A percentile compares a stretch with the other conserved stretches of the same genome.
Conservation (phyloP, 768 basidiomycete genomes). For the Amanita phalloides region DNA sequence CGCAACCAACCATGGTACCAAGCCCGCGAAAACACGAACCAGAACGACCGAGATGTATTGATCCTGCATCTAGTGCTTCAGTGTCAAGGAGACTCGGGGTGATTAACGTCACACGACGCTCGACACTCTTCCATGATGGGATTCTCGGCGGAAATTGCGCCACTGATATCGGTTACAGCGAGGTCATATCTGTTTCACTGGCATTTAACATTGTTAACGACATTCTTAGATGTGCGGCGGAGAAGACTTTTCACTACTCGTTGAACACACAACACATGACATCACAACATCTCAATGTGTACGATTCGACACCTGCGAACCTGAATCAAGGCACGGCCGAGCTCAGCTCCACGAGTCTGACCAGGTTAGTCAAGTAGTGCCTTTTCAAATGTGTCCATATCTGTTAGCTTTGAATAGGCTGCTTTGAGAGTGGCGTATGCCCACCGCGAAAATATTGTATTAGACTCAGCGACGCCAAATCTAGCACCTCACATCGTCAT, state of each 20-base stretch:
- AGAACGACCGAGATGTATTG: background rate
- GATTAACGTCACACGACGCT: background rate
- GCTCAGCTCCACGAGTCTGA: background rate
- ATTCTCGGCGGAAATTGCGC: background rate
- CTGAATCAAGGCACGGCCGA: background rate
- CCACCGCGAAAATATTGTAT: conserved; percentile 22
- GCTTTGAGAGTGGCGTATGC: conserved; percentile 5
- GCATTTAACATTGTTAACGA: background rate
- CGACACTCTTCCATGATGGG: background rate
- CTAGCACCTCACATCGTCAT: conserved; percentile 42
- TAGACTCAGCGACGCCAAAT: conserved; percentile 31
- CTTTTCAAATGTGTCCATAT: conserved; percentile 5
- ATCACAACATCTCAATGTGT: background rate
- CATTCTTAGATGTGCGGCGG: background rate
- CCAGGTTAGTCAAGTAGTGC: background rate
- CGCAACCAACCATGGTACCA: background rate
- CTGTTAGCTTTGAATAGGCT: conserved; percentile 1
- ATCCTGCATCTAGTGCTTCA: background rate
- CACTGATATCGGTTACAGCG: background rate
- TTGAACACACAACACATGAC: background rate
- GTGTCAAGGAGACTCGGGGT: background rate
- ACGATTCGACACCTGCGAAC: background rate
- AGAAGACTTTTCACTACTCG: background rate
- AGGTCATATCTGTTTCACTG: background rate
- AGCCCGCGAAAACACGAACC: background rate